These are phyloP conservation scores for Dryas drummondii DNA, from an alignment of 306 rosid genomes.

Conservation along the genomic window DNA sequence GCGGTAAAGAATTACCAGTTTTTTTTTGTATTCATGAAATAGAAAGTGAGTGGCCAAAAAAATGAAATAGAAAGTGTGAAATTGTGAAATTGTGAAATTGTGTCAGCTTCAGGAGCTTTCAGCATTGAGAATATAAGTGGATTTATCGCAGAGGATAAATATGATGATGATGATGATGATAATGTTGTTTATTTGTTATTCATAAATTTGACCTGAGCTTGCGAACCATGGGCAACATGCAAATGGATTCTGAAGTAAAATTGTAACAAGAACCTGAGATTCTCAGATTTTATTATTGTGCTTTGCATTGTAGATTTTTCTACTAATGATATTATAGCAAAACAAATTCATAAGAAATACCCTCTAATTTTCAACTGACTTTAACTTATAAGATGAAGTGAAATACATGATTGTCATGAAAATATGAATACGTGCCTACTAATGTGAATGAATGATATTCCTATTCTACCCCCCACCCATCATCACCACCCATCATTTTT, in stretches of 20 bases:
- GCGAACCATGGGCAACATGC: background rate
- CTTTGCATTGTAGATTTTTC: constrained; percentile 11
- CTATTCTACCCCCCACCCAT: constrained; percentile 25
- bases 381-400: background rate
- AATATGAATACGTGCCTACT: background rate
- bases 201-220: no score
- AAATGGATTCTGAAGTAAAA: background rate
- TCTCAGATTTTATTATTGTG: background rate
- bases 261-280: background rate
- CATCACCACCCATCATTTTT: constrained; percentile 7
- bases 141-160: no score
- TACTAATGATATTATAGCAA: background rate
- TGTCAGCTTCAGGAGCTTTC: no score
- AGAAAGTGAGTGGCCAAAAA: no score
- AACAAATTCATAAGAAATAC: background rate
- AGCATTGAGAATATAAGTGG: no score
- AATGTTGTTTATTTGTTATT: no score
- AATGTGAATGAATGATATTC: constrained; percentile 27
- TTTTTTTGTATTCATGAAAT: no score
- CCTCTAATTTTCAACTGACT: background rate
- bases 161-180: no score
- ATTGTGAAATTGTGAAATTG: no score
- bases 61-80: no score
- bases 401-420: background rate
- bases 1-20: no score